Conservation (phyloP, 2,329 filamentous ascomycete species). For the Emmonsia crescens region DNA sequence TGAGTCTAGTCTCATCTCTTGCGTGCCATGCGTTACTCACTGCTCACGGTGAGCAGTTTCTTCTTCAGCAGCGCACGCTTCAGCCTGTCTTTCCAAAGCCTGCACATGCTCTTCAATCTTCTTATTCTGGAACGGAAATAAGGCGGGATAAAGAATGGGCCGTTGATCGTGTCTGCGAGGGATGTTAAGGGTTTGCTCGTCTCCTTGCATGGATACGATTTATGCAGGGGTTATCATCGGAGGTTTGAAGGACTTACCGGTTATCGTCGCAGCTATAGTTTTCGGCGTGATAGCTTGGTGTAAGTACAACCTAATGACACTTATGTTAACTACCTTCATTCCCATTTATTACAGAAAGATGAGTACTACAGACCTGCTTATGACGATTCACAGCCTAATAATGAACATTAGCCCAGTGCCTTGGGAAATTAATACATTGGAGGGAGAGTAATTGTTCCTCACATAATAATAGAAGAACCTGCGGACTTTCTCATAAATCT, state of each 20-base stretch:
- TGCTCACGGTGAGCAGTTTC: neutral
- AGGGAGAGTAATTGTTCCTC: neutral
- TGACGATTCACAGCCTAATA: constrained; percentile 45
- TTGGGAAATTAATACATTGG: neutral
- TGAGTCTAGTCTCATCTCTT: neutral
- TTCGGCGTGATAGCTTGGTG: constrained; percentile 41
- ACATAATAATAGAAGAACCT: constrained; percentile 24
- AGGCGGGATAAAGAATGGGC: constrained; percentile 2
- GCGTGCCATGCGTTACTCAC: neutral
- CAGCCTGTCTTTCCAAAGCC: neutral
- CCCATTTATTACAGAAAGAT: neutral
- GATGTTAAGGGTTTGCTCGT: neutral
- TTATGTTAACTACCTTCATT: neutral
- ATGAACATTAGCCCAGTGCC: neutral
- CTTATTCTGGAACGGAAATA: constrained; percentile 4
- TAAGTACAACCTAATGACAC: constrained; percentile 29
- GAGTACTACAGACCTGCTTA: constrained; percentile 40
- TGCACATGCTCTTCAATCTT: constrained; percentile 4
- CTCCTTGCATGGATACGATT: neutral
- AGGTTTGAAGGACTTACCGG: neutral
- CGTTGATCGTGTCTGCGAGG: constrained; percentile 2
- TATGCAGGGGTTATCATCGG: neutral
- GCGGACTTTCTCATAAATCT: constrained; percentile 28
- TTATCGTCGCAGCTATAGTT: constrained; percentile 7
- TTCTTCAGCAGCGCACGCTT: neutral